A percentile compares a stretch with the other conserved stretches of the same genome.
Evolutionary conservation across 805 yeast genomes (phyloP).

Genomic region (Ogataea paraovalis): DNA sequence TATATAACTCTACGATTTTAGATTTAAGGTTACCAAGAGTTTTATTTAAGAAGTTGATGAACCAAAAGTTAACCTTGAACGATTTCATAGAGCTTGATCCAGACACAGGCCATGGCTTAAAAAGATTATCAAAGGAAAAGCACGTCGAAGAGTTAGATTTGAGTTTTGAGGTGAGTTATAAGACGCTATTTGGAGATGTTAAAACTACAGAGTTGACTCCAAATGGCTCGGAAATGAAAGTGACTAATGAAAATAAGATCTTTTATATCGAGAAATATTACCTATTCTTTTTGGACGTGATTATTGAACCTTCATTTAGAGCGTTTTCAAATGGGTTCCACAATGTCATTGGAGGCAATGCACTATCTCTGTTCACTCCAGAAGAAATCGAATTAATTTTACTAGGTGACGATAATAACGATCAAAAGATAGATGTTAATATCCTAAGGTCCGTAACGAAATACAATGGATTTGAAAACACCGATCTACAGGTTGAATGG

Average conservation of each 20-base stretch:
- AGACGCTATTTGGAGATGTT: constrained; percentile 42
- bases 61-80: constrained; percentile 47
- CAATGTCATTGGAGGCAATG: constrained; percentile 75
- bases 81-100: constrained; percentile 75
- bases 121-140: constrained; percentile 40
- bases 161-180: constrained; percentile 58
- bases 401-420: constrained; percentile 61
- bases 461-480: constrained; percentile 59
- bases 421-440: constrained; percentile 55
- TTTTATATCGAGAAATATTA: constrained; percentile 62
- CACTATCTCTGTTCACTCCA: constrained; percentile 73
- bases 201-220: constrained; percentile 49
- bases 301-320: constrained; percentile 48
- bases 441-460: constrained; percentile 68
- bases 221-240: constrained; percentile 53
- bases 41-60: constrained; percentile 69
- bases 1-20: constrained; percentile 82
- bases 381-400: constrained; percentile 76
- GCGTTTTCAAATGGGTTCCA: constrained; percentile 70
- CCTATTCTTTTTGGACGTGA: constrained; percentile 53
- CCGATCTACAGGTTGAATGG: constrained; percentile 56
- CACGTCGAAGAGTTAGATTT: constrained; percentile 47
- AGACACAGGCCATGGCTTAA: constrained; percentile 49
- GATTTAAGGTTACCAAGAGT: constrained; percentile 76
- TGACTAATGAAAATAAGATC: constrained; percentile 54